These are phyloP conservation scores for Penicillium parvum DNA, from an alignment of 495 filamentous ascomycete species.

Conservation along the genomic window DNA sequence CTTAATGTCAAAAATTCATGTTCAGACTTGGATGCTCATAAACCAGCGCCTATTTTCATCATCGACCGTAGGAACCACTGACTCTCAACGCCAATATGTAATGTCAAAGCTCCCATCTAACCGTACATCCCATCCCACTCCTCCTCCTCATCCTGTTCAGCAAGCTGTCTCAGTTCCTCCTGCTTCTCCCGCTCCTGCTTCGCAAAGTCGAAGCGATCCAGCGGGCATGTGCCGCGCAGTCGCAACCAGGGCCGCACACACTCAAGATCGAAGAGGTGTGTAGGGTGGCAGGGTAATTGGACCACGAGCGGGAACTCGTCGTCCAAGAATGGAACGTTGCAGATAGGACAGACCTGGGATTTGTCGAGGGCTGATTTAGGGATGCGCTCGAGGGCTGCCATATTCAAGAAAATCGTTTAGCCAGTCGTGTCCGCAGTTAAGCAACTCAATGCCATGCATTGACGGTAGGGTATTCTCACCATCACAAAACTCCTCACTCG, in stretches of 20 bases:
- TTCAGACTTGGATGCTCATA: background rate
- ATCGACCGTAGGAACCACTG: conserved; percentile 4
- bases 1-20: background rate
- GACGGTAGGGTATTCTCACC: conserved; percentile 33
- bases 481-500: conserved; percentile 77
- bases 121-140: conserved; percentile 75
- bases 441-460: background rate
- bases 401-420: background rate
- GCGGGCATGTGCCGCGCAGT: conserved; percentile 82
- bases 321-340: conserved; percentile 75
- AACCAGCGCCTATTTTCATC: background rate
- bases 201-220: conserved; percentile 75
- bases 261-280: conserved; percentile 86
- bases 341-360: conserved; percentile 79
- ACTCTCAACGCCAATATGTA: background rate
- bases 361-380: conserved; percentile 60
- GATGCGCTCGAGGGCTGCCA: conserved; percentile 68
- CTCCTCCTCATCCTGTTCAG: conserved; percentile 60
- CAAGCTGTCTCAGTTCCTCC: conserved; percentile 47
- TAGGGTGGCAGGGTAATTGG: conserved; percentile 74
- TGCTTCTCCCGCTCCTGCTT: conserved; percentile 66
- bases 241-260: conserved; percentile 92
- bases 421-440: background rate
- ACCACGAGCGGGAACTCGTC: conserved; percentile 79
- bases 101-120: too few relatives aligned